Conservation (phyloP, 202 grass and related monocot species). For the Zoysia matrella region DNA sequence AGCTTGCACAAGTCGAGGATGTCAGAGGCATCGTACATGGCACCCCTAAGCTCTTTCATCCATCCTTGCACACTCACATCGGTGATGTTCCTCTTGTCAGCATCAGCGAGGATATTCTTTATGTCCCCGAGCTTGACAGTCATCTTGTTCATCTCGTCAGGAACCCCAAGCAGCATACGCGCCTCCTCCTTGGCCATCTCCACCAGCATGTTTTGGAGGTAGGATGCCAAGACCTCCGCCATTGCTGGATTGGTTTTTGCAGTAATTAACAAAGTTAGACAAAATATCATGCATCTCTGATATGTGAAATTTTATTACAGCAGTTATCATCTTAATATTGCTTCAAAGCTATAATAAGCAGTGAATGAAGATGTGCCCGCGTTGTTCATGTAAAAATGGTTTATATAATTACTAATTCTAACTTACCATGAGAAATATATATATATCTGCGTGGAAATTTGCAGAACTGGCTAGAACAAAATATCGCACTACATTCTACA, state of each 20-base stretch:
- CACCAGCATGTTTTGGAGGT: background rate
- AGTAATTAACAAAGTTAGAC: background rate
- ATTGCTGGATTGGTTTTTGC: background rate
- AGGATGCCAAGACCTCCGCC: background rate
- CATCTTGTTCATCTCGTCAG: conserved; percentile 1
- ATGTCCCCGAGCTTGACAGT: background rate
- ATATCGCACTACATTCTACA: no score
- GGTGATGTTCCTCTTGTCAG: background rate
- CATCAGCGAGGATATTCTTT: conserved; percentile 10
- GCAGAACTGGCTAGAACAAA: no score
- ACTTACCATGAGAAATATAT: no score
- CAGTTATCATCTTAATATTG: no score
- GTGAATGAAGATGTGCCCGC: no score
- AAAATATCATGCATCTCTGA: no score
- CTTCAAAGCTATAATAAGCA: no score
- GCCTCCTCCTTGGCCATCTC: conserved; percentile 20
- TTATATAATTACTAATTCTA: no score
- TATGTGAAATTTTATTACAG: no score
- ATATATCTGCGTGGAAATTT: no score
- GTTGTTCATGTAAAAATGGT: no score
- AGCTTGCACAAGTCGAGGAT: conserved; percentile 12
- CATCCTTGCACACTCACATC: background rate
- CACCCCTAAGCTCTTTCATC: background rate
- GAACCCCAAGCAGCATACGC: background rate
- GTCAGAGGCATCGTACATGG: background rate